A percentile compares a stretch with the other conserved stretches of the same genome.
These are phyloP conservation scores for Leucoagaricus sp. DNA, from an alignment of 1,284 basidiomycete genomes.

Conservation along the genomic window DNA sequence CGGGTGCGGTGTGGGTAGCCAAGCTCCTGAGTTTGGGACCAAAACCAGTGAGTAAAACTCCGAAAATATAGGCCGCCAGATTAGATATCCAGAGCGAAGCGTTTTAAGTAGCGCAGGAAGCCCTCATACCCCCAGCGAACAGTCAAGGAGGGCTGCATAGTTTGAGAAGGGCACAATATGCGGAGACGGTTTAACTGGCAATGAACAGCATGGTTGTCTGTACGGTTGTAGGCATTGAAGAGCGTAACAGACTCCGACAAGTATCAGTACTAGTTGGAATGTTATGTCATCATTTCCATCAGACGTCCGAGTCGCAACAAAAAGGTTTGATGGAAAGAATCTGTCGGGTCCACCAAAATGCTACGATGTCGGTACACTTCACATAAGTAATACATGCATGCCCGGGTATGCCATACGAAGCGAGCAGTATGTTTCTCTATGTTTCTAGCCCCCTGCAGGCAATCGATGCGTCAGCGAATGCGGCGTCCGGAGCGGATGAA, in stretches of 20 bases:
- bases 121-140: no score
- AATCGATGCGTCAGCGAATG: no score
- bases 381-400: no score
- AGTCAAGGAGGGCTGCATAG: not conserved
- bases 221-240: not conserved
- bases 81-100: not conserved
- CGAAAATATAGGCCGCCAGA: not conserved
- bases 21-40: conserved; percentile 11
- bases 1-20: not conserved
- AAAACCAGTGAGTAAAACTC: not conserved
- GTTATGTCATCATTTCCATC: not conserved
- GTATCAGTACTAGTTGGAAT: not conserved
- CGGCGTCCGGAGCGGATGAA: no score
- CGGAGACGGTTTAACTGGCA: no score
- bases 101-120: not conserved
- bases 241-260: not conserved
- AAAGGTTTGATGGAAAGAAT: not conserved
- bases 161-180: no score
- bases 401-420: no score
- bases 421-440: no score
- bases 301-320: not conserved
- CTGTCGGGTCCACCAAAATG: not conserved
- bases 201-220: not conserved
- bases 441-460: no score
- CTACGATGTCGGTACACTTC: no score